These are phyloP conservation scores for Suillus bovinus DNA, from an alignment of 768 basidiomycete genomes.

Conservation along the genomic window DNA sequence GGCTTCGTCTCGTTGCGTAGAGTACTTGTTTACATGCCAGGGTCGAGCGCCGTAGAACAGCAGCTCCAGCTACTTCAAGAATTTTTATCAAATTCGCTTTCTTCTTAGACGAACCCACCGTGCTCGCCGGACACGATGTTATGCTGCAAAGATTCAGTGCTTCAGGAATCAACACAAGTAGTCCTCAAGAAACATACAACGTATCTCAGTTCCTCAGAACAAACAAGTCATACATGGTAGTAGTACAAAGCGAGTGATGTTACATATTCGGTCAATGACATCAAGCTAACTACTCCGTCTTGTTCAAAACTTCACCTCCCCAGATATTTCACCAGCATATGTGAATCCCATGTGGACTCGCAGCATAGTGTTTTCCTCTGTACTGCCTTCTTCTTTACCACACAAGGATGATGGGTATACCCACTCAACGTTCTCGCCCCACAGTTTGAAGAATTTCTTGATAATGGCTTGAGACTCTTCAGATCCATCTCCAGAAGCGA, in stretches of 20 bases:
- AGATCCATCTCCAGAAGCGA: slow-evolving; percentile 11
- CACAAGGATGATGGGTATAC: not conserved
- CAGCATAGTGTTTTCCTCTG: not conserved
- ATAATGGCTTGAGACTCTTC: slow-evolving; percentile 13
- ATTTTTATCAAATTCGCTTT: no score
- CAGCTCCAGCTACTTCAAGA: no score
- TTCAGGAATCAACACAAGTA: not conserved
- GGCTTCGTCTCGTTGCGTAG: no score
- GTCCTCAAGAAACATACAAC: not conserved
- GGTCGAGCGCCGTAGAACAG: no score
- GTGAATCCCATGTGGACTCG: slow-evolving; percentile 1
- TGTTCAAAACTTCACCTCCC: not conserved
- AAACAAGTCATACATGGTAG: not conserved
- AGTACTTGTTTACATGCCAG: no score
- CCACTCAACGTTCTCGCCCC: slow-evolving; percentile 37
- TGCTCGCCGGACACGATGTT: not conserved
- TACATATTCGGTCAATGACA: not conserved
- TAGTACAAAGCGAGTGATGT: not conserved
- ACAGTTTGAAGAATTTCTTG: slow-evolving; percentile 23
- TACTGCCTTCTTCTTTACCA: not conserved
- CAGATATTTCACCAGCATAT: slow-evolving; percentile 2
- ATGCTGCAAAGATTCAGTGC: not conserved
- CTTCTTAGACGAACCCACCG: no score
- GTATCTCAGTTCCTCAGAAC: not conserved
- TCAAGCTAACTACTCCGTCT: not conserved